Conservation (phyloP, 345 rosid genomes). For the Dimocarpus longan region DNA sequence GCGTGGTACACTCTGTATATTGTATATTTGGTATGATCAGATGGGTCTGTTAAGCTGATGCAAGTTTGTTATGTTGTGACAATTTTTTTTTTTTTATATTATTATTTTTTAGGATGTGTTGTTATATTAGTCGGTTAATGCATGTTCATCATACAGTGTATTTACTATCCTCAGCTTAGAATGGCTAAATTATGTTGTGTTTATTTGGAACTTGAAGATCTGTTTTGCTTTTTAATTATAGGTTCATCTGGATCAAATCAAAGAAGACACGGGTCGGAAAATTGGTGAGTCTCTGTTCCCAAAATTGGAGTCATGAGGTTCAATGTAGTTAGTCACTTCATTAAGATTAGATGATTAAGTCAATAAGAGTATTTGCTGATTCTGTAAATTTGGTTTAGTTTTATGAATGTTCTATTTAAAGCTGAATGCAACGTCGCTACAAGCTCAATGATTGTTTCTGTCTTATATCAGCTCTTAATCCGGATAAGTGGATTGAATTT, state of each 20-base stretch:
- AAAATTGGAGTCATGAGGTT: background rate
- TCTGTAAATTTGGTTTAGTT: background rate
- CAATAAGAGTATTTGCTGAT: background rate
- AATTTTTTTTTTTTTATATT: background rate
- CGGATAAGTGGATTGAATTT: slow-evolving; percentile 92
- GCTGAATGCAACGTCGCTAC: background rate
- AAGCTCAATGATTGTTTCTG: slow-evolving; percentile 15
- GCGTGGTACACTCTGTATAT: background rate
- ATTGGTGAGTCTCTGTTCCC: slow-evolving; percentile 45
- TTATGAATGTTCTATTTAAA: background rate
- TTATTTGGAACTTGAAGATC: background rate
- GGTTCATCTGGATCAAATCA: slow-evolving; percentile 74
- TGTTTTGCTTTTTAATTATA: slow-evolving; percentile 26
- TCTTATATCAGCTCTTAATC: slow-evolving; percentile 66
- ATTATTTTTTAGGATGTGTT: background rate
- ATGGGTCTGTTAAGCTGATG: background rate
- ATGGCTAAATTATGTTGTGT: background rate
- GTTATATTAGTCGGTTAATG: background rate
- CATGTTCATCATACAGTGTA: background rate
- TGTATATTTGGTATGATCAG: background rate
- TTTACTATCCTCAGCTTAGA: background rate
- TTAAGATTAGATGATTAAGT: background rate
- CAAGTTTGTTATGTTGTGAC: background rate
- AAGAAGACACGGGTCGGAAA: slow-evolving; percentile 60
- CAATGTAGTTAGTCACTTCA: background rate